These are phyloP conservation scores for Serpula lacrymans DNA, from an alignment of 768 basidiomycete species.

Conservation along the genomic window DNA sequence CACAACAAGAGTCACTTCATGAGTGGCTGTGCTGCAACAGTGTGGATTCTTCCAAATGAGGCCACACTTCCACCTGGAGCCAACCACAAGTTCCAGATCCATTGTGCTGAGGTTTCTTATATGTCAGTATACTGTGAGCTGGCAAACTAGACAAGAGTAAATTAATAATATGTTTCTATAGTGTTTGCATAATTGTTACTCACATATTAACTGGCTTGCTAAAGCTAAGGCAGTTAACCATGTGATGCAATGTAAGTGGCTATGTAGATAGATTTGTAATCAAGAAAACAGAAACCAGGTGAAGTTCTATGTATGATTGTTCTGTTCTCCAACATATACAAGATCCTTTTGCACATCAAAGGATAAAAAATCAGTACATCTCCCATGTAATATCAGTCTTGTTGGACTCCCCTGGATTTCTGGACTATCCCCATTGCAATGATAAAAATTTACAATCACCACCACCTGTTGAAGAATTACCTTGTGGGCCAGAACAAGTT, in stretches of 20 bases:
- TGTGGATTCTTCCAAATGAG: constrained; percentile 13
- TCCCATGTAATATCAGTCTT: constrained; percentile 24
- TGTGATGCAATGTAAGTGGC: too few species aligned
- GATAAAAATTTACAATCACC: constrained; percentile 17
- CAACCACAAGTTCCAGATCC: constrained; percentile 8
- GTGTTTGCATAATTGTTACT: too few species aligned
- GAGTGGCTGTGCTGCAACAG: constrained; percentile 19
- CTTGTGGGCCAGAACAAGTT: constrained; percentile 21
- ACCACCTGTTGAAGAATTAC: constrained; percentile 22
- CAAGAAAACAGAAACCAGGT: too few species aligned
- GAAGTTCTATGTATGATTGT: too few species aligned
- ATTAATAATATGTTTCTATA: too few species aligned
- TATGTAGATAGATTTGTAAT: too few species aligned
- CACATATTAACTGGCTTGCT: too few species aligned
- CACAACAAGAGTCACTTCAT: constrained; percentile 21
- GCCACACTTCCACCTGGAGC: constrained; percentile 4
- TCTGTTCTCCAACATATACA: too few species aligned
- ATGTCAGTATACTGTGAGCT: neutral
- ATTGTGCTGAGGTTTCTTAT: neutral
- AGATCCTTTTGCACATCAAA: neutral
- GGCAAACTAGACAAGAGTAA: too few species aligned
- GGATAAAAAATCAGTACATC: neutral
- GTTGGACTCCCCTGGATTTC: constrained; percentile 21
- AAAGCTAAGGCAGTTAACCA: too few species aligned
- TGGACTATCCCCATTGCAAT: constrained; percentile 18